phyloP scores from a whole-genome alignment of 345 rosid species.

The Physaria fendleri region DNA sequence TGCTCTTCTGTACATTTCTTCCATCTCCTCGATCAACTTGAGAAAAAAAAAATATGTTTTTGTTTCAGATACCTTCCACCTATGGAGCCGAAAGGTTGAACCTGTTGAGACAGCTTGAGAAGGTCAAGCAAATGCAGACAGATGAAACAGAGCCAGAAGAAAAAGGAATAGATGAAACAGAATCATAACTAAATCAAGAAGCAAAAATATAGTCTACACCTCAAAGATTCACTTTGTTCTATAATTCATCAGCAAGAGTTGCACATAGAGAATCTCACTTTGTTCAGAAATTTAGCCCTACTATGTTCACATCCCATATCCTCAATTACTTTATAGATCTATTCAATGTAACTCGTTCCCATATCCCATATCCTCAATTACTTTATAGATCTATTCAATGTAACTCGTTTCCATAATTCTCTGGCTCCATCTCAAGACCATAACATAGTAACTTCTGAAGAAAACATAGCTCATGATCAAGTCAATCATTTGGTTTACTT shows the following conservation, averaged over 20 bases:
- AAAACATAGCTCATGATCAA: slow-evolving; percentile 54
- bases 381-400: slow-evolving; percentile 42
- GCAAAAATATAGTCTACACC: slow-evolving; percentile 8
- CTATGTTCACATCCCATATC: slow-evolving; percentile 35
- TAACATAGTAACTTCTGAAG: slow-evolving; percentile 46
- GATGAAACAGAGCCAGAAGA: slow-evolving; percentile 51
- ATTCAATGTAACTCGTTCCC: slow-evolving; percentile 54
- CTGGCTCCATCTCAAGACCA: no score
- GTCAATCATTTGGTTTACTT: no score
- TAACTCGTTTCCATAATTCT: slow-evolving; percentile 60
- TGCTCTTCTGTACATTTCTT: neutral
- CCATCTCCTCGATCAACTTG: neutral
- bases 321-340: slow-evolving; percentile 42
- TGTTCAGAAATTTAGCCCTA: slow-evolving; percentile 58
- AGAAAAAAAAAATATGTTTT: slow-evolving; percentile 19
- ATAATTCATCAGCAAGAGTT: slow-evolving; percentile 45
- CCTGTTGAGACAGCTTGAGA: slow-evolving; percentile 88
- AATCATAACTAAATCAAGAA: slow-evolving; percentile 30
- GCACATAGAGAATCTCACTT: slow-evolving; percentile 76
- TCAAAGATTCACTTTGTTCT: slow-evolving; percentile 11
- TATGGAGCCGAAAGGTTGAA: slow-evolving; percentile 89
- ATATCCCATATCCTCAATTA: slow-evolving; percentile 55
- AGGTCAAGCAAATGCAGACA: slow-evolving; percentile 65
- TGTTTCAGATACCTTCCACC: slow-evolving; percentile 80
- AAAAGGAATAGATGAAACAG: slow-evolving; percentile 40